Base-by-base conservation (phyloP, 1,139 yeast species). In the Zygosaccharomyces sapae region DNA sequence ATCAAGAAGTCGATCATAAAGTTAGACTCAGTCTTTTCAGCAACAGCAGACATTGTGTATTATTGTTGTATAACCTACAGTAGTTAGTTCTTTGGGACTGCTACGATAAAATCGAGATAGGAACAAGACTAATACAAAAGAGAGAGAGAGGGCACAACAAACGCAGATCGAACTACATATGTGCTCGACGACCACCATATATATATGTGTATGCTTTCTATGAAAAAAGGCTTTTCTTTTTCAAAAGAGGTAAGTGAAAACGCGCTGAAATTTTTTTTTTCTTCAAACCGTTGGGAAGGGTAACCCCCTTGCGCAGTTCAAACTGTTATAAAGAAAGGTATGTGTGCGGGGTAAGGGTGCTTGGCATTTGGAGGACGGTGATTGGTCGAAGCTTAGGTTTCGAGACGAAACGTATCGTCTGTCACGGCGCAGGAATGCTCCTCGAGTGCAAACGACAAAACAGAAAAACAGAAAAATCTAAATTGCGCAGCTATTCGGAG, bases 1-100 rank as follows among this genome's bases (percentile, higher is more conserved):
- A 82, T 80, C 70, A 80, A 64, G 75, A 79, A 80, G 70, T 80
- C 83, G 66, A 75, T 61, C 62, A 76, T 62, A 69, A 79, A 79
- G 63, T 58, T 56, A 38, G 62, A 57, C 55, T 58, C 53, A 43
- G 50, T 54, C 49, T 53, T 52, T 43, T 55, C 61, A 44, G 59
- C 53, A 53, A 55, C 53, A 37, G 43, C 47, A 29, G 46, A 41
- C 34, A 36, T 41, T 29, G 38, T 38, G 19, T 19, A 31, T 24
- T 9, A 41, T 13, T 34, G 8, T 8, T 36, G 20, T 37, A 20
- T 43, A 33, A 38, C 22, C 29, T 43, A 35, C n/a, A 20, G 33
- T 5, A 25, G 33, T 38, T 20, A 16, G 30, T 10, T 16, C 20
- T 20, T 12, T n/a, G 18, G 38, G 12, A 16, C 16, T 16, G 16